phyloP scores from a whole-genome alignment of 2,329 filamentous ascomycete species.

The Fusarium sp. region DNA sequence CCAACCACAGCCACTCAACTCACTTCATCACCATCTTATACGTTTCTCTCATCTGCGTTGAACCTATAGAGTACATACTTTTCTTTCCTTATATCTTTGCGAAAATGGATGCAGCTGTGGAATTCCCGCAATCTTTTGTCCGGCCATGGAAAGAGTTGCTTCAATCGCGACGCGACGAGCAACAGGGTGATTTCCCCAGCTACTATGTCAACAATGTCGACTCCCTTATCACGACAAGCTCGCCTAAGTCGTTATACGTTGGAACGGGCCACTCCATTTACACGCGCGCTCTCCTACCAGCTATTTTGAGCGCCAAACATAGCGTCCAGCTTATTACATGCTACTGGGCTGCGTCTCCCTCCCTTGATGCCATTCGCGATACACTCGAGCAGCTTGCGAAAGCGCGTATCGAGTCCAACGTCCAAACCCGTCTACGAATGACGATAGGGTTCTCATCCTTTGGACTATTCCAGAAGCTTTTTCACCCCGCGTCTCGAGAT shows the following conservation, averaged over 20 bases:
- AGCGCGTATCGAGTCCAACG: conserved; percentile 43
- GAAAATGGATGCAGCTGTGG: conserved; percentile 18
- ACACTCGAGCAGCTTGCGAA: conserved; percentile 70
- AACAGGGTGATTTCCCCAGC: conserved; percentile 59
- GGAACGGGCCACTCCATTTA: conserved; percentile 70
- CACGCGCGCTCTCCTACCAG: conserved; percentile 67
- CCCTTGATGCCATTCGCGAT: conserved; percentile 66
- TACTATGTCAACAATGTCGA: conserved; percentile 59
- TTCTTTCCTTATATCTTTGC: background rate
- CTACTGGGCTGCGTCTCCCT: conserved; percentile 79
- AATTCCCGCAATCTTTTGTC: conserved; percentile 54
- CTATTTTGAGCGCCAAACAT: conserved; percentile 67
- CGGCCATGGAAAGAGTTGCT: conserved; percentile 54
- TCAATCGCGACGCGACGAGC: conserved; percentile 49
- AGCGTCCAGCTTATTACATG: conserved; percentile 84
- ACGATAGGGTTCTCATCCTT: conserved; percentile 81
- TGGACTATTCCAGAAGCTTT: conserved; percentile 78
- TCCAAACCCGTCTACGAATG: conserved; percentile 62
- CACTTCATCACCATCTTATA: background rate
- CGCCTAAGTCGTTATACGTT: conserved; percentile 61
- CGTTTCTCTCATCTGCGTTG: background rate
- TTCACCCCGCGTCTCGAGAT: conserved; percentile 72
- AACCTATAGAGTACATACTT: background rate
- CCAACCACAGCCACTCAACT: background rate
- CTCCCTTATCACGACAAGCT: conserved; percentile 62